Base-by-base conservation (phyloP, 257 asterid species). In the Cordia subcordata region DNA sequence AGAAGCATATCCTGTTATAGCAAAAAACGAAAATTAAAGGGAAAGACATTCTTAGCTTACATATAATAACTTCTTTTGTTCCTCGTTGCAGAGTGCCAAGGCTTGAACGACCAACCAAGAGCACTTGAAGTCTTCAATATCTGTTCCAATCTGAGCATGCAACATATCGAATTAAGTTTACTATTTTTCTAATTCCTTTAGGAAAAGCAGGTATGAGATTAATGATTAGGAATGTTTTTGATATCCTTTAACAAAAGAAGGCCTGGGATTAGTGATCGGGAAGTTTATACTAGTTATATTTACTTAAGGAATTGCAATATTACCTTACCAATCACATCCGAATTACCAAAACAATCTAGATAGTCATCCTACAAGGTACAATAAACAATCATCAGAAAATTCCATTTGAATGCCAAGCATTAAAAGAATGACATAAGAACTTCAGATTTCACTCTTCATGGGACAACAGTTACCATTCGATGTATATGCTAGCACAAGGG, bases 71-170 rank as follows among this genome's bases (percentile, higher is more conserved):
- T 68, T 68, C 64, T 64, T 60, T 64, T 68, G 81, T 22, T 76
- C 73, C 37, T 76, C 75, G 1, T 65, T 57, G 19, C 75, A 51
- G 63, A 55, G 62, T 57, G 72, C 78, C 0, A 76, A n/a, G 23
- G 78, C 78, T 67, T 68, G 72, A 32, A 72, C 70, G 4, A 76
- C 81, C 68, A 76, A 39, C 81, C 81, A 76, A 49, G 81, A 71
- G 75, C 81, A 76, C 59, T 76, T 76, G 60, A 63, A 72, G 47
- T 76, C 81, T 68, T 76, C 70, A 44, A 76, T 76, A 57, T 76
- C 81, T 12, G 78, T 68, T 68, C 82, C 82, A 58, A 76, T 66
- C 82, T 76, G 70, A 50, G 35, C 10, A 32, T 51, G 44, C 49
- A 62, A 42, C 42, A 63, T 57, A 20, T 27, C 50, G 18, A 32